Base-by-base conservation (phyloP, 208 protist genomes). In the Jaenimonas drosophilae region DNA sequence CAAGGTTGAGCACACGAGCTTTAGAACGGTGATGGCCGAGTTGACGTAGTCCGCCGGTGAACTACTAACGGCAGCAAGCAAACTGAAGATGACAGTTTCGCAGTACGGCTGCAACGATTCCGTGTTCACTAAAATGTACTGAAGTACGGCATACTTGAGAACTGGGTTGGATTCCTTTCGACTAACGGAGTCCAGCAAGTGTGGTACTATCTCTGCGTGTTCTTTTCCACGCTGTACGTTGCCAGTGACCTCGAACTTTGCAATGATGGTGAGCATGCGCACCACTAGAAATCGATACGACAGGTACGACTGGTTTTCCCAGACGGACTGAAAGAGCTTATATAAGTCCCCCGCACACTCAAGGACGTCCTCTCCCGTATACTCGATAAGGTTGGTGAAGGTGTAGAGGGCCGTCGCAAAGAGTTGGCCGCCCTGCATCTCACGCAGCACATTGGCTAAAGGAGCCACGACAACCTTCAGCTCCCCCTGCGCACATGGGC, bases 251-350 rank as follows among this genome's bases (percentile, higher is more conserved):
- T 82, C 71, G 51, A 78, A 74, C 20, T 55, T 71, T 5, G 70
- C 61, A 52, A 92, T 45, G 19, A 75, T 65, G 32, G 72, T 81
- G 7, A 87, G 66, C 59, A 93, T 60, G 37, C 77, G 76, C 7
- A 88, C 77, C 16, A 62, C 66, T 37, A 93, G 61, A 49, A 87
- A 93, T 2, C 84, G 79, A 65, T 84, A 79, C 31, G 11, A 49
- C 1, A n/a, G n/a, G n/a, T n/a, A n/a, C n/a, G 49, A 29, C 26
- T 72, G 70, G 5, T 68, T 67, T 19, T 57, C 53, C 80, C 84
- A 93, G 5, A 83, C 51, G 20, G 38, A 57, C 37, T 80, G 59
- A 44, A 88, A 85, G n/a, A 89, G 63, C 31, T 42, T 36, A 45
- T 76, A 73, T 17, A 93, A 43, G 30, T 63, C 45, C 14, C 67